Conservation (phyloP, 2,329 filamentous ascomycete species). For the Capronia epimyces region DNA sequence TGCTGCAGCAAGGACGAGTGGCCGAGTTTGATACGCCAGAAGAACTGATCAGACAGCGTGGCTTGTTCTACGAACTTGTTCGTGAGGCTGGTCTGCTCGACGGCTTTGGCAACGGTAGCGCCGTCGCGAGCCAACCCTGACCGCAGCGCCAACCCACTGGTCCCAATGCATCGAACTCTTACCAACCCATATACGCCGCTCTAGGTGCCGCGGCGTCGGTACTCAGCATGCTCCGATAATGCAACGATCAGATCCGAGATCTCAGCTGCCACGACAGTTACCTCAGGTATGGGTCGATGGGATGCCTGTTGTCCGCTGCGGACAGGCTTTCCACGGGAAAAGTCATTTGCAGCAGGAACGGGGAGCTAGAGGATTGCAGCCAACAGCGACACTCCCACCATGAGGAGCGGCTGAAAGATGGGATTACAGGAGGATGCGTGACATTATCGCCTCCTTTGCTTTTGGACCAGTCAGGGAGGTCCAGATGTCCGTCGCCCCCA, state of each 20-base stretch:
- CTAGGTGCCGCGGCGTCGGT: not conserved
- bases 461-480: not conserved
- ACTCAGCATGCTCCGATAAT: slow-evolving; percentile 1
- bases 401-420: not conserved
- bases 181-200: not conserved
- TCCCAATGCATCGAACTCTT: not conserved
- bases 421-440: not conserved
- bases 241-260: slow-evolving; percentile 2
- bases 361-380: not conserved
- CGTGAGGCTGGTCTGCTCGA: slow-evolving; percentile 77
- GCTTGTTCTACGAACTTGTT: slow-evolving; percentile 83
- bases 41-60: slow-evolving; percentile 67
- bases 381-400: not conserved
- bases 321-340: not conserved
- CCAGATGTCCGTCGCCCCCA: not conserved
- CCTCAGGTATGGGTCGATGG: not conserved
- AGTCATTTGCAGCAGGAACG: not conserved
- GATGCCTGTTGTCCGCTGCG: not conserved
- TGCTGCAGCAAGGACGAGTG: slow-evolving; percentile 83
- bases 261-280: not conserved
- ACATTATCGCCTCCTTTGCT: not conserved
- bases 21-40: slow-evolving; percentile 87
- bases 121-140: slow-evolving; percentile 11
- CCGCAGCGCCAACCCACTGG: not conserved
- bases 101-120: slow-evolving; percentile 34